These are phyloP conservation scores for Aspergillus hancockii DNA, from an alignment of 495 filamentous ascomycete species.

Conservation along the genomic window DNA sequence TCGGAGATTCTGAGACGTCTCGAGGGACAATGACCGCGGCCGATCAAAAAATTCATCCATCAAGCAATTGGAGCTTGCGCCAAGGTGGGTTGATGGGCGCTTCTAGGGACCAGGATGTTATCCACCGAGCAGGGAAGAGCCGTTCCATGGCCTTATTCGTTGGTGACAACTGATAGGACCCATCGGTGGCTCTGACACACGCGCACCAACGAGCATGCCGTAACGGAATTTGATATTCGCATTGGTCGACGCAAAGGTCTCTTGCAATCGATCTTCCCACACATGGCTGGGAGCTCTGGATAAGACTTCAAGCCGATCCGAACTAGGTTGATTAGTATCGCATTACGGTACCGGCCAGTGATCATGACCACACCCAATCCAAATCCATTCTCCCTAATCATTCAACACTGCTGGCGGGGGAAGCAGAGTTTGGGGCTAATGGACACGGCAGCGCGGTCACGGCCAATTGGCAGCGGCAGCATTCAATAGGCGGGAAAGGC, in stretches of 20 bases:
- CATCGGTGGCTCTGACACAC: constrained; percentile 27
- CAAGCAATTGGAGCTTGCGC: constrained; percentile 39
- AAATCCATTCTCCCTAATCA: neutral
- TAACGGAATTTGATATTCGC: constrained; percentile 21
- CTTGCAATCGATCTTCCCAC: constrained; percentile 28
- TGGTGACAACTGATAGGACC: constrained; percentile 34
- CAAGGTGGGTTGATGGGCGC: constrained; percentile 22
- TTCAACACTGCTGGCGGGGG: neutral
- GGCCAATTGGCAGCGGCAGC: constrained; percentile 7
- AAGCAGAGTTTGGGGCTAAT: constrained; percentile 13
- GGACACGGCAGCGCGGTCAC: neutral
- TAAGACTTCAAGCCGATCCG: neutral
- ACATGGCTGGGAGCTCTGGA: constrained; percentile 16
- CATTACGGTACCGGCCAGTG: neutral
- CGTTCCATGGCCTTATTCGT: constrained; percentile 34
- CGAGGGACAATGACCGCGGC: constrained; percentile 25
- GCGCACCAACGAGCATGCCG: constrained; percentile 42
- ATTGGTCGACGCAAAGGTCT: neutral
- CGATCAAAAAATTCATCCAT: constrained; percentile 39
- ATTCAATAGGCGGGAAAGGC: neutral
- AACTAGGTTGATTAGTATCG: neutral
- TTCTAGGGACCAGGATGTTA: constrained; percentile 18
- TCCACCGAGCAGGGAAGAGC: constrained; percentile 13
- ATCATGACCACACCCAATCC: constrained; percentile 1
- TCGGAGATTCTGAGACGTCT: constrained; percentile 14